A percentile compares a stretch with the other conserved stretches of the same genome.
These are phyloP conservation scores for Penicillium sp. DNA, from an alignment of 2,329 filamentous ascomycete species.

Conservation along the genomic window DNA sequence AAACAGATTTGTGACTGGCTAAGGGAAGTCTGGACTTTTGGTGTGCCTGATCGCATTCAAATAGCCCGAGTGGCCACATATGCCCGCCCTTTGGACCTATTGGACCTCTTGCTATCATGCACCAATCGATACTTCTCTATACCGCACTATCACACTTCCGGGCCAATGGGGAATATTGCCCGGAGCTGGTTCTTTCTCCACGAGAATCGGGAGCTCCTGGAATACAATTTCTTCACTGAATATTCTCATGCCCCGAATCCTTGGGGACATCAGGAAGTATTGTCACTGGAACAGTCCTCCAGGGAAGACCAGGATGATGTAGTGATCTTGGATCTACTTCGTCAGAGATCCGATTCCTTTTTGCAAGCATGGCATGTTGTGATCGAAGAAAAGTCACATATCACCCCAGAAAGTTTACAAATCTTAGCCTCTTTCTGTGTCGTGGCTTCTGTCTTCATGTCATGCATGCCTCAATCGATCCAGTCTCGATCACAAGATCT, in stretches of 20 bases:
- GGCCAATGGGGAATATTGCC: constrained; percentile 31
- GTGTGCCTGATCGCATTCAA: constrained; percentile 63
- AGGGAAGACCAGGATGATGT: constrained; percentile 37
- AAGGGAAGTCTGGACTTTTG: constrained; percentile 72
- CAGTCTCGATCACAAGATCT: constrained; percentile 33
- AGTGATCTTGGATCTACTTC: constrained; percentile 48
- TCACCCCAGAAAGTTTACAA: constrained; percentile 54
- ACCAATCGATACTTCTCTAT: constrained; percentile 54
- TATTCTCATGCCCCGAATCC: constrained; percentile 19
- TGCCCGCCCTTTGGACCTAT: constrained; percentile 64
- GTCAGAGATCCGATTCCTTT: constrained; percentile 48
- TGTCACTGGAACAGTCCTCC: constrained; percentile 25
- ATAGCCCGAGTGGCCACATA: constrained; percentile 65
- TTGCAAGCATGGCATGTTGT: constrained; percentile 47
- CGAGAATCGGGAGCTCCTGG: constrained; percentile 44
- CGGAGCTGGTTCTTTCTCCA: constrained; percentile 45
- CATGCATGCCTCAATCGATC: constrained; percentile 34
- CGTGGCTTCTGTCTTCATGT: constrained; percentile 40
- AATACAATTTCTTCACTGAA: constrained; percentile 52
- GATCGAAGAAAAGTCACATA: constrained; percentile 43
- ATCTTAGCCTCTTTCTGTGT: constrained; percentile 53
- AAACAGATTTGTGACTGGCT: constrained; percentile 80
- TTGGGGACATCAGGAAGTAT: constrained; percentile 25
- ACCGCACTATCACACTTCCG: constrained; percentile 23
- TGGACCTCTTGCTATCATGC: constrained; percentile 69